Base-by-base conservation (phyloP, 1,284 basidiomycete species). In the Salmacisia buchloeana region DNA sequence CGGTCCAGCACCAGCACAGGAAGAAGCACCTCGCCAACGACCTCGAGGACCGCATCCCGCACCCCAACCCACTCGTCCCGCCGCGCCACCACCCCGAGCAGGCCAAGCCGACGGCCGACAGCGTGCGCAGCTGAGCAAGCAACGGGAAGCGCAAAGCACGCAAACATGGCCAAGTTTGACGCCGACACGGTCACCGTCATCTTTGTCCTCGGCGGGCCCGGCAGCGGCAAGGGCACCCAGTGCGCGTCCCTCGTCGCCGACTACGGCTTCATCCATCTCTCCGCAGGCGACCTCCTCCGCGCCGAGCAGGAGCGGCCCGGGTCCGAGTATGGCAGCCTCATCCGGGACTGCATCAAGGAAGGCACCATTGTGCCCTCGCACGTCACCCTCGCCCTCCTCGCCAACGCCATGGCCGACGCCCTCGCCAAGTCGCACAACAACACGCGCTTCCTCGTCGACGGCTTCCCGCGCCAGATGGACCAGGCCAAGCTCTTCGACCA, bases 391-490 rank as follows among this genome's bases (percentile, higher is more conserved):
- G 93, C 93, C 81, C 87, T 99, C 35, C 84, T 99, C 66, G 87
- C 94, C 83, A 94, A 92, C 78, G 94, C 94, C 15, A 98, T 99
- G 89, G 77, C 82, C 38, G 85, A 83, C 49, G 86, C 86, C 10
- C 81, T 94, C 49, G 38, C 80, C 21, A 67, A 25, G 70, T 64
- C 49, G 62, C 83, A 86, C 58, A 91, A 89, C 43, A 84, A 83
- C 64, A 91, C 90, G 41, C 86, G 92, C 57, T 98, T 98, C 84
- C 85, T 98, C 69, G 89, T 99, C 71, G 96, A 99, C 73, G 96
- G 96, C 2, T 98, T 98, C 83, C 96, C 96, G 52, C 86, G 96
- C 66, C 92, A 97, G 84, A 93, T 98, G 92, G 96, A 98, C 81
- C 96, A 99, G 82, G 94, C 94, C 0, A 72, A 89, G 77, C 88